Evolutionary conservation across 768 basidiomycete species (phyloP).

Genomic region (Sporobolomyces roseus): DNA sequence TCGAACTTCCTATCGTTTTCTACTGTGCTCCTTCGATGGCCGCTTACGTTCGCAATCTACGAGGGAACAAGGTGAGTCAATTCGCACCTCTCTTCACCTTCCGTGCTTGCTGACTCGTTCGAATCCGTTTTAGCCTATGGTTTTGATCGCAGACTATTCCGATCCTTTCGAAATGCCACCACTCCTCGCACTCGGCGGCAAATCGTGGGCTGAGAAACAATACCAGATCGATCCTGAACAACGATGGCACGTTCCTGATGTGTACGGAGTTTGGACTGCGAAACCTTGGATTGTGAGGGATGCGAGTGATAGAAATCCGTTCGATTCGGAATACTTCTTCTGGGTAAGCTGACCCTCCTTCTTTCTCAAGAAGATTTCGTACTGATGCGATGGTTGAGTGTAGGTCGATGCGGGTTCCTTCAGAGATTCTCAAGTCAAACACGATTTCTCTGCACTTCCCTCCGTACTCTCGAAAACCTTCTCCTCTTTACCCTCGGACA

Average conservation of each 20-base stretch:
- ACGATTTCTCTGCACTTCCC: slow-evolving; percentile 33
- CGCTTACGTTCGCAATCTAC: slow-evolving; percentile 23
- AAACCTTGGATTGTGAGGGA: slow-evolving; percentile 44
- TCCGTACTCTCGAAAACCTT: slow-evolving; percentile 32
- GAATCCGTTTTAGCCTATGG: slow-evolving; percentile 27
- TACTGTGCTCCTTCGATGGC: slow-evolving; percentile 38
- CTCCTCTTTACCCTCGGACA: slow-evolving; percentile 31
- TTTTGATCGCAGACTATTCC: slow-evolving; percentile 33
- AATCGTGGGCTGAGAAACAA: slow-evolving; percentile 34
- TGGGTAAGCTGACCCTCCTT: slow-evolving; percentile 29
- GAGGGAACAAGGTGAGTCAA: slow-evolving; percentile 43
- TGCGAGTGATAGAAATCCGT: slow-evolving; percentile 33
- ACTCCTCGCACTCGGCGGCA: slow-evolving; percentile 35
- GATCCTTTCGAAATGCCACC: slow-evolving; percentile 41
- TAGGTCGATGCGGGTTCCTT: slow-evolving; percentile 43
- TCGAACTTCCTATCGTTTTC: slow-evolving; percentile 43
- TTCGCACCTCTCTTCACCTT: no score
- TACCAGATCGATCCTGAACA: slow-evolving; percentile 41
- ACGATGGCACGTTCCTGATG: slow-evolving; percentile 39
- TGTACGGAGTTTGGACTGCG: slow-evolving; percentile 43
- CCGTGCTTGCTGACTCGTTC: neutral
- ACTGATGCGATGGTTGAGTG: no score
- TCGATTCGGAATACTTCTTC: slow-evolving; percentile 41
- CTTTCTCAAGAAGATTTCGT: no score
- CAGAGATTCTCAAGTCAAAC: slow-evolving; percentile 28